Conservation (phyloP, 306 rosid genomes). For the Gleditsia sinensis region DNA sequence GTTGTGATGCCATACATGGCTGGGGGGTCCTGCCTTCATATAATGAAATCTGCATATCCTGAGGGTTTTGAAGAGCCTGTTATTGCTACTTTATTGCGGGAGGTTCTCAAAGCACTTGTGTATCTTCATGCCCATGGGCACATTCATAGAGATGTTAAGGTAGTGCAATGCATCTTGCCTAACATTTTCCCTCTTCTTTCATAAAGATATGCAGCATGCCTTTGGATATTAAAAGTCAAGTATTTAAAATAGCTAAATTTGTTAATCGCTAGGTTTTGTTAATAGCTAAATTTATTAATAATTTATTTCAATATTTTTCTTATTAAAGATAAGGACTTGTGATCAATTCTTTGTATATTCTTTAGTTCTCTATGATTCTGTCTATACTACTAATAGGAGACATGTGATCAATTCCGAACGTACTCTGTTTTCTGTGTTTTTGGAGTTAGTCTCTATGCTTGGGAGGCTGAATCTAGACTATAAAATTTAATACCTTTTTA, state of each 20-base stretch:
- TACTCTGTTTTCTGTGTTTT: slow-evolving; percentile 27
- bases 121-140: slow-evolving; percentile 93
- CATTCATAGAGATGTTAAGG: slow-evolving; percentile 99
- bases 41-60: slow-evolving; percentile 77
- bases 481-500: not conserved
- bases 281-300: slow-evolving; percentile 18
- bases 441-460: slow-evolving; percentile 4
- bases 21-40: slow-evolving; percentile 96
- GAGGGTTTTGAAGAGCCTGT: slow-evolving; percentile 96
- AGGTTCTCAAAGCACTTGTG: slow-evolving; percentile 93
- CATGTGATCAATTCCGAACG: slow-evolving; percentile 5
- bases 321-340: not conserved
- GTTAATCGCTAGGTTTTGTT: no score
- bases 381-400: not conserved
- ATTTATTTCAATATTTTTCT: no score
- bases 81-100: slow-evolving; percentile 85
- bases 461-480: slow-evolving; percentile 25
- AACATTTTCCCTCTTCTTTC: not conserved
- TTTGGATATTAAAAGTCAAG: slow-evolving; percentile 9
- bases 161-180: slow-evolving; percentile 32
- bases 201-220: slow-evolving; percentile 18
- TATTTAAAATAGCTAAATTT: slow-evolving; percentile 6
- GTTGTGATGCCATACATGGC: slow-evolving; percentile 99
- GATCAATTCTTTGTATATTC: no score
- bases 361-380: no score